These are phyloP conservation scores for Phytopythium mirpurense DNA, from an alignment of 352 stramenopile species.

Conservation along the genomic window DNA sequence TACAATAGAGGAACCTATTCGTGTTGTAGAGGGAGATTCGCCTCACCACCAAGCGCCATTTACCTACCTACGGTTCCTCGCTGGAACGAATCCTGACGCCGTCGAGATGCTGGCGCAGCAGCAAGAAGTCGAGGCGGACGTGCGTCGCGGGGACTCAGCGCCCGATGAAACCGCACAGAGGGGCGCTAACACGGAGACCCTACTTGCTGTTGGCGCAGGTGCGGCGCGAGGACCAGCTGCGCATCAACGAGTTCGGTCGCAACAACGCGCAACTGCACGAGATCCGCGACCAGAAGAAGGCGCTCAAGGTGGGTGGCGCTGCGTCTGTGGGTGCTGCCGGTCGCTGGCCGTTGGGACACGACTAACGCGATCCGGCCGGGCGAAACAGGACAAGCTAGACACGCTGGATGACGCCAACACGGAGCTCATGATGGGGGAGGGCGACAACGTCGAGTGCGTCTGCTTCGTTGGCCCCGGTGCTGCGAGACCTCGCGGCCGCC, in stretches of 20 bases:
- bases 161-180: no score
- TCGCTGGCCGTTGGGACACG: not conserved
- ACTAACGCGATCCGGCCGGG: not conserved
- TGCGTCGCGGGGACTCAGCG: constrained; percentile 19
- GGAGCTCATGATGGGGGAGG: constrained; percentile 96
- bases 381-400: constrained; percentile 88
- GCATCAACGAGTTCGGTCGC: constrained; percentile 97
- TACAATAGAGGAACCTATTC: constrained; percentile 5
- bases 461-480: not conserved
- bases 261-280: constrained; percentile 94
- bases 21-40: constrained; percentile 1
- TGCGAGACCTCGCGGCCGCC: no score
- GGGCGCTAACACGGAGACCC: not conserved
- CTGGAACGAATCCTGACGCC: no score
- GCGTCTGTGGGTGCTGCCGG: not conserved
- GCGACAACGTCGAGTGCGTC: constrained; percentile 68
- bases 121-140: constrained; percentile 80
- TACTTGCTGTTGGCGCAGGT: constrained; percentile 61
- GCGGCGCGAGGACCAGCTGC: constrained; percentile 93
- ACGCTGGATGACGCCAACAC: constrained; percentile 95
- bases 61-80: not conserved
- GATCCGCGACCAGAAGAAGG: constrained; percentile 87
- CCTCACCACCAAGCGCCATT: not conserved
- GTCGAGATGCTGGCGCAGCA: constrained; percentile 66
- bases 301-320: constrained; percentile 67